Evolutionary conservation across 176 grass and related monocot genomes (phyloP).

Genomic region (Cenchrus purpureus): DNA sequence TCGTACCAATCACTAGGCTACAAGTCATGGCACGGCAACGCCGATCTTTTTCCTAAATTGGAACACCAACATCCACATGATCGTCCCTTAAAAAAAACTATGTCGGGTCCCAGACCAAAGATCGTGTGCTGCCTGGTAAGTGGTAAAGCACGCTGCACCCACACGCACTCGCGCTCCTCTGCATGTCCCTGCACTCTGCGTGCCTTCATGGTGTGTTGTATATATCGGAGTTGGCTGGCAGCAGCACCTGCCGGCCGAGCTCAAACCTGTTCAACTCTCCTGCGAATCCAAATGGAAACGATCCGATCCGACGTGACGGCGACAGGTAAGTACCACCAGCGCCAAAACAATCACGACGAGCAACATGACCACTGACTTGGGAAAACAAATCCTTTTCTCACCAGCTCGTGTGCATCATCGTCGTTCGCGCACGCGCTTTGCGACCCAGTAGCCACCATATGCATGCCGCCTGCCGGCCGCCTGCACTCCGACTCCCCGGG

Average conservation of each 20-base stretch:
- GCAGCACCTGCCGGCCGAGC: background rate
- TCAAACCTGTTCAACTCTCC: background rate
- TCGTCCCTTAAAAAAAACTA: no score
- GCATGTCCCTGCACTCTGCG: no score
- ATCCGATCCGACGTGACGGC: background rate
- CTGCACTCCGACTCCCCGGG: background rate
- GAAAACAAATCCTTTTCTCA: background rate
- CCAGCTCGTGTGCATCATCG: background rate
- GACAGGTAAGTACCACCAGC: background rate
- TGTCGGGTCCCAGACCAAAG: no score
- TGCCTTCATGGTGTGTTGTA: no score
- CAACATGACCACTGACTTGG: background rate
- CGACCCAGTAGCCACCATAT: background rate
- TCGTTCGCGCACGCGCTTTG: constrained; percentile 26
- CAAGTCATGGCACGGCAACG: no score
- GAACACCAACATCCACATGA: no score
- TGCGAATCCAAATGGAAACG: constrained; percentile 21
- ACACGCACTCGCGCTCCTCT: no score
- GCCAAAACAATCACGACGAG: constrained; percentile 12
- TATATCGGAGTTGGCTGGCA: no score
- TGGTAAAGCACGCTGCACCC: no score
- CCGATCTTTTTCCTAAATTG: no score
- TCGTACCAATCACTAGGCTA: no score
- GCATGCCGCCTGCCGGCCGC: constrained; percentile 19
- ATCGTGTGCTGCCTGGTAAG: no score